Percentiles rank a stretch among this genome's conserved stretches.
These are phyloP conservation scores for Globisporangium spinosum DNA, from an alignment of 352 stramenopile genomes.

Conservation along the genomic window DNA sequence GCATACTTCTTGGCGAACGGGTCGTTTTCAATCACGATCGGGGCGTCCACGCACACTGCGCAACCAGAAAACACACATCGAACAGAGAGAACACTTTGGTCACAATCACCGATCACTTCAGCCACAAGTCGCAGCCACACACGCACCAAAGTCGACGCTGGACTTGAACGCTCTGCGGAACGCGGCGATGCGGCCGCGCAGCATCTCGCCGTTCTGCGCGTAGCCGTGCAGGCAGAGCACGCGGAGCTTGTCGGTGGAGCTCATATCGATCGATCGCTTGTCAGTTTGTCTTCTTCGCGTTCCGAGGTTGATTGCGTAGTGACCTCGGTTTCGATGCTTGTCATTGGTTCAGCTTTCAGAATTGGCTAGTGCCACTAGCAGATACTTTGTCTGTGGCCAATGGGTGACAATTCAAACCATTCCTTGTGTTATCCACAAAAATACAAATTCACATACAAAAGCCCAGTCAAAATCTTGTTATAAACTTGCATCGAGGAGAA, in stretches of 20 bases:
- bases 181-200: constrained; percentile 68
- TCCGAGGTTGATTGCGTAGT: constrained; percentile 1
- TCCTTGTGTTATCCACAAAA: no score
- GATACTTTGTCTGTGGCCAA: no score
- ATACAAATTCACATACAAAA: no score
- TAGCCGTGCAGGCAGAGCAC: constrained; percentile 87
- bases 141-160: constrained; percentile 75
- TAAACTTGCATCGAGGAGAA: no score
- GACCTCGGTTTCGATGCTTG: neutral
- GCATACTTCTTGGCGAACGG: constrained; percentile 47
- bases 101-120: neutral
- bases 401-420: no score
- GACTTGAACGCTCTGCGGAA: constrained; percentile 74
- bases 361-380: constrained; percentile 1
- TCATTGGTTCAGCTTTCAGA: neutral
- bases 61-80: constrained; percentile 3
- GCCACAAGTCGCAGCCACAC: neutral
- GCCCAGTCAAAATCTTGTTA: no score
- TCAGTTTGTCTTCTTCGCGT: neutral
- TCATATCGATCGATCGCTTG: constrained; percentile 27
- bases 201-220: constrained; percentile 68
- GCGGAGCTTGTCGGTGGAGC: constrained; percentile 45
- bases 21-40: constrained; percentile 68
- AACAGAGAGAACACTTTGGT: neutral
- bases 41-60: constrained; percentile 73